A percentile compares a stretch with the other conserved stretches of the same genome.
phyloP scores from a whole-genome alignment of 345 rosid species.

The Adansonia digitata region DNA sequence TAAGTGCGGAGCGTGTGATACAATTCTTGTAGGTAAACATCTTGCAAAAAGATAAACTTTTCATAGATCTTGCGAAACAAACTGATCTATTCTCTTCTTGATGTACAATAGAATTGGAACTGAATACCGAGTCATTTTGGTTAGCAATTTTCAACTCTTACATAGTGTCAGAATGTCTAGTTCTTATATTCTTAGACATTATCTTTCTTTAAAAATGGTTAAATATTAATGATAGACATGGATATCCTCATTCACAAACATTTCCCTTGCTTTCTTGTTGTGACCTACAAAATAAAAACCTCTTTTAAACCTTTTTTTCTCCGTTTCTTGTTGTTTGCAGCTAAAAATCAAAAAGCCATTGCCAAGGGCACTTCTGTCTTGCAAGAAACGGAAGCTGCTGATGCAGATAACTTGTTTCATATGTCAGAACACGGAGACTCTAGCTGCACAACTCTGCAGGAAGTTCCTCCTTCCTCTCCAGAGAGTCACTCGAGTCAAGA shows the following conservation, averaged over 20 bases:
- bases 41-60: not conserved
- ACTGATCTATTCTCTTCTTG: not conserved
- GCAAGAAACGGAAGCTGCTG: slow-evolving; percentile 26
- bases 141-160: not conserved
- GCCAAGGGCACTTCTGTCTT: slow-evolving; percentile 24
- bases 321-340: slow-evolving; percentile 36
- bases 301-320: not conserved
- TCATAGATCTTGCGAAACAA: not conserved
- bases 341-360: slow-evolving; percentile 38
- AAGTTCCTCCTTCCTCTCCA: not conserved
- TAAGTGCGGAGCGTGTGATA: slow-evolving; percentile 61
- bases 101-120: not conserved
- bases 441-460: not conserved
- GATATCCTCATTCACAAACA: not conserved
- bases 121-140: not conserved
- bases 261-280: not conserved
- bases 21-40: slow-evolving; percentile 58
- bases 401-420: slow-evolving; percentile 13
- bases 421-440: slow-evolving; percentile 6
- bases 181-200: not conserved
- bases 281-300: not conserved
- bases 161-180: not conserved
- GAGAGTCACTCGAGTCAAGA: not conserved
- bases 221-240: not conserved
- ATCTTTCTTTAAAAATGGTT: not conserved